A percentile compares a stretch with the other conserved stretches of the same genome.
phyloP scores from a whole-genome alignment of 768 basidiomycete genomes.

The Rhodotorula paludigena region DNA sequence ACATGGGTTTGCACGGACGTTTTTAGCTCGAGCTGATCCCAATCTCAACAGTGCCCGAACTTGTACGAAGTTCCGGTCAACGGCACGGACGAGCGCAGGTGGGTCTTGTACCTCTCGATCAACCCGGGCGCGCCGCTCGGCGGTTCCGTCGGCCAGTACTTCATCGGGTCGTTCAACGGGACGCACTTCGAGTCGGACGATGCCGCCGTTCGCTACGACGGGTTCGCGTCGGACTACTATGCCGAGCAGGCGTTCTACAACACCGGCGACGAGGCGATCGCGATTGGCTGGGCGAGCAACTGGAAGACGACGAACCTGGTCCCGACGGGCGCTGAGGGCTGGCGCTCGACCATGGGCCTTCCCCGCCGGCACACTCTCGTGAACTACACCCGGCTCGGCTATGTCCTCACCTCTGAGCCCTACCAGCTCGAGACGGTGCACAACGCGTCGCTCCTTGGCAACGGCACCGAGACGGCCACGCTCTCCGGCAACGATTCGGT shows the following conservation, averaged over 20 bases:
- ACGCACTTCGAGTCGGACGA: slow-evolving; percentile 40
- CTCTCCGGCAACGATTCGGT: background rate
- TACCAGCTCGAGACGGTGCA: background rate
- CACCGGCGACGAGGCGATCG: background rate
- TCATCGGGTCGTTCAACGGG: slow-evolving; percentile 42
- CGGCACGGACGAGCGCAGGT: background rate
- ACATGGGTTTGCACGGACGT: too few species aligned
- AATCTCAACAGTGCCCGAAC: too few species aligned
- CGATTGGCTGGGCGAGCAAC: background rate
- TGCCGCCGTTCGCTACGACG: slow-evolving; percentile 27
- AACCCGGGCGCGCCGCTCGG: slow-evolving; percentile 23
- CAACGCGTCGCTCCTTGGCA: background rate
- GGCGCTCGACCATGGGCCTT: slow-evolving; percentile 10
- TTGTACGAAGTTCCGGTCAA: background rate
- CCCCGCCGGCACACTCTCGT: slow-evolving; percentile 17
- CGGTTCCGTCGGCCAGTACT: slow-evolving; percentile 41
- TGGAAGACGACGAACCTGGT: slow-evolving; percentile 15
- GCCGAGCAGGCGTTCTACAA: slow-evolving; percentile 43
- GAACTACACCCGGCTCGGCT: slow-evolving; percentile 3
- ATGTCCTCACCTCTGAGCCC: background rate
- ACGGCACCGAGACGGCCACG: background rate
- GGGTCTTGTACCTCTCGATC: slow-evolving; percentile 4
- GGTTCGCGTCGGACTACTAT: slow-evolving; percentile 45
- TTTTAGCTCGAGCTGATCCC: too few species aligned
- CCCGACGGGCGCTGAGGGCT: slow-evolving; percentile 12